Conservation (phyloP, 1,284 basidiomycete genomes). For the Malassezia restricta region DNA sequence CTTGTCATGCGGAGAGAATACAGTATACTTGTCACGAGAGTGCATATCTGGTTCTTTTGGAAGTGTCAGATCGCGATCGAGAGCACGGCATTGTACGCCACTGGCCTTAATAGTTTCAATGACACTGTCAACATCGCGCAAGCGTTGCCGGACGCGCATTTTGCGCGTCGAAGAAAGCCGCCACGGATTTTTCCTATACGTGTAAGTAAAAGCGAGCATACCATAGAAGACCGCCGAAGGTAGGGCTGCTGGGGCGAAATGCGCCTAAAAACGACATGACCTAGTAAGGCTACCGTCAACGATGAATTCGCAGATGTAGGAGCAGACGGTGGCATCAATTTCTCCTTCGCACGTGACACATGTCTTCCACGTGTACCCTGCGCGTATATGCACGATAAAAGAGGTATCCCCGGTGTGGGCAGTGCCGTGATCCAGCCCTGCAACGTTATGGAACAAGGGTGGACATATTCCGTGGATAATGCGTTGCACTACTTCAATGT, state of each 20-base stretch:
- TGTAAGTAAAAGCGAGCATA: conserved; percentile 42
- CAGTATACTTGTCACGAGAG: conserved; percentile 85
- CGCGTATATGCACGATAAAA: not conserved
- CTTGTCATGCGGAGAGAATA: conserved; percentile 57
- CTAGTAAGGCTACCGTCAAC: not conserved
- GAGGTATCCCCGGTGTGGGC: too few relatives aligned
- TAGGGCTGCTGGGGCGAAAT: conserved; percentile 58
- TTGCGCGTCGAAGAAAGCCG: conserved; percentile 80
- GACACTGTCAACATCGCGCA: conserved; percentile 84
- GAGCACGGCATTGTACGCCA: conserved; percentile 62
- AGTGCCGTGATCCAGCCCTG: too few relatives aligned
- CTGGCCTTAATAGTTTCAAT: conserved; percentile 72
- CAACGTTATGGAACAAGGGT: conserved; percentile 31
- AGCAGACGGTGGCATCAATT: too few relatives aligned
- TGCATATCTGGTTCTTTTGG: conserved; percentile 81
- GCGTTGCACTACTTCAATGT: conserved; percentile 29
- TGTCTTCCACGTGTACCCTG: conserved; percentile 8
- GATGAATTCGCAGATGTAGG: too few relatives aligned
- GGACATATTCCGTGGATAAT: conserved; percentile 34
- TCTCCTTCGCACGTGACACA: not conserved
- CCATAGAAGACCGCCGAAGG: conserved; percentile 66
- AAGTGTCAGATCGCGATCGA: conserved; percentile 63
- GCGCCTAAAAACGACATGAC: conserved; percentile 47
- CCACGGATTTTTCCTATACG: conserved; percentile 80
- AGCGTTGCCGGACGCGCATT: conserved; percentile 70